Percentiles rank a stretch among this genome's conserved stretches.
phyloP scores from a whole-genome alignment of 352 stramenopile species.

The Globisporangium middletonii region DNA sequence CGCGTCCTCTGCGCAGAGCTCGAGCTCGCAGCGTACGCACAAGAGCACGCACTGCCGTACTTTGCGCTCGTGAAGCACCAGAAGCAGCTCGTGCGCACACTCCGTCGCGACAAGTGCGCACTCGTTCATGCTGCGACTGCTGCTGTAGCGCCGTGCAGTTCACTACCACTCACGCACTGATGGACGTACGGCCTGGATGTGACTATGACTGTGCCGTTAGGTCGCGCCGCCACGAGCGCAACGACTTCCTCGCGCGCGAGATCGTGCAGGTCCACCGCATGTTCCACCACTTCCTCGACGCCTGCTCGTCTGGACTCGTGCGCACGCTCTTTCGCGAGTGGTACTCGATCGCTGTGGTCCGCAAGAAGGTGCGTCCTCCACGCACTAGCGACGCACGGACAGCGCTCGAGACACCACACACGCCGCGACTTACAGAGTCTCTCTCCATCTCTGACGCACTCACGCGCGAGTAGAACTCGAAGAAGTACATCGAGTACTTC shows the following conservation, averaged over 20 bases:
- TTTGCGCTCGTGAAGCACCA: constrained; percentile 66
- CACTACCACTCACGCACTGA: no score
- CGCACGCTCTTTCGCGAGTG: constrained; percentile 60
- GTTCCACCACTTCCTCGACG: constrained; percentile 41
- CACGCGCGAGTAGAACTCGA: constrained; percentile 36
- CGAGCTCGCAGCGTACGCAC: constrained; percentile 33
- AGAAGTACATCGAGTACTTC: constrained; percentile 69
- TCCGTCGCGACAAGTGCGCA: constrained; percentile 43
- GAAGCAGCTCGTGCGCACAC: constrained; percentile 39
- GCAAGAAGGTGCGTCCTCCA: constrained; percentile 45
- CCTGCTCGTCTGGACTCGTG: constrained; percentile 38
- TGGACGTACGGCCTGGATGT: not conserved
- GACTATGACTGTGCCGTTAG: constrained; percentile 9
- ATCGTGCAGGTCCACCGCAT: constrained; percentile 52
- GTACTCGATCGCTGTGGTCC: constrained; percentile 48
- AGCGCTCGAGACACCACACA: no score
- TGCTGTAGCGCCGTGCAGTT: no score
- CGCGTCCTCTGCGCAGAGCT: constrained; percentile 39
- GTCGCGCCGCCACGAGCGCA: constrained; percentile 37
- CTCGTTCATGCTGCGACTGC: not conserved
- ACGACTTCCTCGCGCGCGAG: constrained; percentile 48
- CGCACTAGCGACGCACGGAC: not conserved
- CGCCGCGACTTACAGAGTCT: not conserved
- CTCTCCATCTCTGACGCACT: not conserved
- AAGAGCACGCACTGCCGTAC: constrained; percentile 27